Conservation (phyloP, 805 yeast species). For the Metschnikowia continentalis region DNA sequence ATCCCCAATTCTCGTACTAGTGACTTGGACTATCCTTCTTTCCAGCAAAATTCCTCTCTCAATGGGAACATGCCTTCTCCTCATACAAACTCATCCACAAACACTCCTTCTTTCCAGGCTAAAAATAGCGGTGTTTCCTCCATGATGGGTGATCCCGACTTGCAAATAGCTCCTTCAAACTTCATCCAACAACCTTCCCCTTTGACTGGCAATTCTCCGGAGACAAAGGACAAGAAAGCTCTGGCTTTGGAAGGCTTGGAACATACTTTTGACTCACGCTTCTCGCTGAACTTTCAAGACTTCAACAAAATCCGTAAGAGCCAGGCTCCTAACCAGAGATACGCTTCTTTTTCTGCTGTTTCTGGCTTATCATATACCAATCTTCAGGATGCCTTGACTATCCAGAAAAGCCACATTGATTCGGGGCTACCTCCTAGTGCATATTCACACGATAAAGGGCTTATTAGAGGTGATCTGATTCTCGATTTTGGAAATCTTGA, state of each 20-base stretch:
- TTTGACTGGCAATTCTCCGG: slow-evolving; percentile 20
- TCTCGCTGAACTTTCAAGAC: slow-evolving; percentile 10
- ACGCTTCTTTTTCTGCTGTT: slow-evolving; percentile 64
- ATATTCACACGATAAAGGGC: slow-evolving; percentile 26
- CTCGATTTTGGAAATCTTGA: slow-evolving; percentile 24
- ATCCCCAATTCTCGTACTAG: background rate
- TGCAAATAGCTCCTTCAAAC: slow-evolving; percentile 8
- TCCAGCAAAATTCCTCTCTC: background rate
- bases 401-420: slow-evolving; percentile 32
- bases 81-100: slow-evolving; percentile 21
- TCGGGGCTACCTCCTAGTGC: slow-evolving; percentile 25
- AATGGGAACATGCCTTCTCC: slow-evolving; percentile 23
- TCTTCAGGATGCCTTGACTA: slow-evolving; percentile 38
- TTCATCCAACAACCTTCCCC: slow-evolving; percentile 25
- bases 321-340: slow-evolving; percentile 27
- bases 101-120: slow-evolving; percentile 22
- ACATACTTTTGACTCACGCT: slow-evolving; percentile 9
- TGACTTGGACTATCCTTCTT: background rate
- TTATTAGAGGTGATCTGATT: slow-evolving; percentile 18
- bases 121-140: slow-evolving; percentile 1
- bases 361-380: slow-evolving; percentile 57
- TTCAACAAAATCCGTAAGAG: slow-evolving; percentile 3
- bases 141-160: slow-evolving; percentile 8
- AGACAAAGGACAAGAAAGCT: slow-evolving; percentile 10
- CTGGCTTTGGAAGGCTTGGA: slow-evolving; percentile 1